Evolutionary conservation across 73 alveolate species (phyloP).

Genomic region (Paramecium primaurelia): DNA sequence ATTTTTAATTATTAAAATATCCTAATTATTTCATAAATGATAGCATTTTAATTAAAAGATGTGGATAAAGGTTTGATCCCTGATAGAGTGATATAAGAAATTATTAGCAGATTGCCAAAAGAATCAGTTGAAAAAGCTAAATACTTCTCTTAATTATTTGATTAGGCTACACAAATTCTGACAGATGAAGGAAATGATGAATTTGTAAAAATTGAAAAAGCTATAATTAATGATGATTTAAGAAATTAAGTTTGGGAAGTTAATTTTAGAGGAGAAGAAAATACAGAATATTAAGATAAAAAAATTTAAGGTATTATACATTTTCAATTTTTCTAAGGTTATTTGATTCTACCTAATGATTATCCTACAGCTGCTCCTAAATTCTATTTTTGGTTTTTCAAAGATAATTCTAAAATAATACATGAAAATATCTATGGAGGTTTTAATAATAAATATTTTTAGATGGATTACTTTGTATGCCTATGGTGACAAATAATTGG

Average conservation of each 20-base stretch:
- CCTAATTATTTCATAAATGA: neutral
- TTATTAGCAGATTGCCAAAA: neutral
- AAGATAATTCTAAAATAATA: neutral
- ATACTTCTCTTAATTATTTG: neutral
- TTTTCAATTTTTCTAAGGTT: neutral
- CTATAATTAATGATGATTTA: neutral
- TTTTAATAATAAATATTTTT: neutral
- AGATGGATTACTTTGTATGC: slow-evolving; percentile 19
- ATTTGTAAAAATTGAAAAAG: neutral
- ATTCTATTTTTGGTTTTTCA: slow-evolving; percentile 6
- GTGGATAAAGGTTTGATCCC: neutral
- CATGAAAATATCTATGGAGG: slow-evolving; percentile 27
- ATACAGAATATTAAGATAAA: neutral
- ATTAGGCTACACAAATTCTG: neutral
- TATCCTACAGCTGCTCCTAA: neutral
- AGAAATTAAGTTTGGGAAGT: neutral
- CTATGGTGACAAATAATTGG: neutral
- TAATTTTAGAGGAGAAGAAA: neutral
- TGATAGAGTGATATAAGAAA: neutral
- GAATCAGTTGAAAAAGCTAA: neutral
- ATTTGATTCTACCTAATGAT: neutral
- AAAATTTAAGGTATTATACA: neutral
- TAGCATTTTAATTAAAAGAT: neutral
- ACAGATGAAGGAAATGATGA: neutral
- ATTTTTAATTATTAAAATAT: neutral